Conservation (phyloP, 2,329 filamentous ascomycete genomes). For the Aureobasidium sp. region DNA sequence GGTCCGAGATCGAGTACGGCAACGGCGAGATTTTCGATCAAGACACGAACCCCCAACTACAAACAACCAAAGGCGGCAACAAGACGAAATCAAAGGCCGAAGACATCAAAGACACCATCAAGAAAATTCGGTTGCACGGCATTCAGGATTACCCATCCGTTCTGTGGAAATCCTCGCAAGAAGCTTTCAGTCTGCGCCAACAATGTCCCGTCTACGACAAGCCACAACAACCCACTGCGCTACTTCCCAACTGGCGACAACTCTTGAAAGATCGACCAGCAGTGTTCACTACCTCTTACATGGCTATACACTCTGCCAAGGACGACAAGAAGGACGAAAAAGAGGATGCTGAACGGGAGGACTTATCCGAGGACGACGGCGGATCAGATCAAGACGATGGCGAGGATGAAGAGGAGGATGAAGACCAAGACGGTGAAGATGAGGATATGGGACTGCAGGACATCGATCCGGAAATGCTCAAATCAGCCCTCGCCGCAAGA, state of each 20-base stretch:
- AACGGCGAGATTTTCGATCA: slow-evolving; percentile 51
- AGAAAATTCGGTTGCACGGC: slow-evolving; percentile 15
- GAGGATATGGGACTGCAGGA: slow-evolving; percentile 25
- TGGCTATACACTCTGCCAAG: slow-evolving; percentile 13
- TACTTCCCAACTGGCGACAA: slow-evolving; percentile 52
- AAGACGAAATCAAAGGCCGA: slow-evolving; percentile 29
- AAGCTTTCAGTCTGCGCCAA: slow-evolving; percentile 21
- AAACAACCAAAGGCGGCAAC: slow-evolving; percentile 30
- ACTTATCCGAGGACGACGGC: slow-evolving; percentile 11
- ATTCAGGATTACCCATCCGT: slow-evolving; percentile 17
- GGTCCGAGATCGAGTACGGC: slow-evolving; percentile 53
- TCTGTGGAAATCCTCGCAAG: slow-evolving; percentile 6
- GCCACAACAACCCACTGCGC: slow-evolving; percentile 37
- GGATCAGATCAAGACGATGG: slow-evolving; percentile 24
- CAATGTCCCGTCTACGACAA: slow-evolving; percentile 14
- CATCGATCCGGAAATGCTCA: slow-evolving; percentile 45
- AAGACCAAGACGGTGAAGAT: slow-evolving; percentile 23
- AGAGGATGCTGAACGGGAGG: slow-evolving; percentile 12
- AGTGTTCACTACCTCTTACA: slow-evolving; percentile 2
- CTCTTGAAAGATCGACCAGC: slow-evolving; percentile 36
- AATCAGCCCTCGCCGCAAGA: slow-evolving; percentile 33
- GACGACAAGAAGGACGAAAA: slow-evolving; percentile 22
- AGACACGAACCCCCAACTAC: slow-evolving; percentile 17
- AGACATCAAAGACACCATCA: slow-evolving; percentile 23
- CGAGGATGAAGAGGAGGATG: slow-evolving; percentile 25